These are phyloP conservation scores for Zygnema circumcarinatum DNA, from an alignment of 139 green algal species.

Conservation along the genomic window DNA sequence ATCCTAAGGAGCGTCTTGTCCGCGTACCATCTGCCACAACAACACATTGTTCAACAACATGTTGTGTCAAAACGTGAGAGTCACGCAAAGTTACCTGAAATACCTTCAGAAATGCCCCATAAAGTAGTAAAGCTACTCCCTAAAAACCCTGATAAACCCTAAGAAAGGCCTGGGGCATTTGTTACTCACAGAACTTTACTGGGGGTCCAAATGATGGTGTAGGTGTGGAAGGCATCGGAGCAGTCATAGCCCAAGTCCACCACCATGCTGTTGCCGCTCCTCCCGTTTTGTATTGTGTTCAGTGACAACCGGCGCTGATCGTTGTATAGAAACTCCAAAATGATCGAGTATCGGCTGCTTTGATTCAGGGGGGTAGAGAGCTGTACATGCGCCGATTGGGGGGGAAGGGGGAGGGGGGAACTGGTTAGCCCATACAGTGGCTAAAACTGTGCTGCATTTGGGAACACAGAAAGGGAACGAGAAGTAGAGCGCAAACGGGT, in stretches of 20 bases:
- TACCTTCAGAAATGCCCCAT: not conserved
- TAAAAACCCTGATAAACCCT: not conserved
- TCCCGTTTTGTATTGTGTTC: not conserved
- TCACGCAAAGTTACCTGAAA: too few relatives aligned
- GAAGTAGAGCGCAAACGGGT: too few relatives aligned
- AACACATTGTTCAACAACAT: not conserved
- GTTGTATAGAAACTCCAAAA: not conserved
- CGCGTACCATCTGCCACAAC: not conserved
- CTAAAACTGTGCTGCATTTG: too few relatives aligned
- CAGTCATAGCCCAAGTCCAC: slow-evolving; percentile 7
- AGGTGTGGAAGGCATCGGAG: slow-evolving; percentile 10
- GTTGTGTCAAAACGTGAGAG: not conserved
- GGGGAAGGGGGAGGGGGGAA: not conserved
- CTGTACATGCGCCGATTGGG: not conserved
- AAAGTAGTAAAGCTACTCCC: not conserved
- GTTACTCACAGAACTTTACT: not conserved
- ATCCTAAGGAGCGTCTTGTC: not conserved
- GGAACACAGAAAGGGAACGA: too few relatives aligned
- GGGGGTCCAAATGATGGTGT: not conserved
- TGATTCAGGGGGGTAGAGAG: not conserved
- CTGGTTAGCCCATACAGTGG: too few relatives aligned
- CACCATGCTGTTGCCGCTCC: not conserved
- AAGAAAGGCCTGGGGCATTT: not conserved
- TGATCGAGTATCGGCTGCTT: not conserved
- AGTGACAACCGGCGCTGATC: not conserved